Evolutionary conservation across 345 rosid species (phyloP).

Genomic region (Salix dunnii): DNA sequence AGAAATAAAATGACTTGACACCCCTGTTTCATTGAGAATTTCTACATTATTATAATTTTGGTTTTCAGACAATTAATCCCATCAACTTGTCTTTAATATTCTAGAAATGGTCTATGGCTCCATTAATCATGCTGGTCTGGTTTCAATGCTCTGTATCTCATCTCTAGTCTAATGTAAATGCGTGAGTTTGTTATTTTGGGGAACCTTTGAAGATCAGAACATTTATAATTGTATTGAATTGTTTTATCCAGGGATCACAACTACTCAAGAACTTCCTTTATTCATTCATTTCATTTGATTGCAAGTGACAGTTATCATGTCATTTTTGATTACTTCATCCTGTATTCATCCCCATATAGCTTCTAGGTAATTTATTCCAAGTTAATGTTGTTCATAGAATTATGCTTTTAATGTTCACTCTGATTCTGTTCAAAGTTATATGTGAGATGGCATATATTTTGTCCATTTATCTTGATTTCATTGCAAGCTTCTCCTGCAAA

Average conservation of each 20-base stretch:
- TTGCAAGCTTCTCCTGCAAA: not conserved
- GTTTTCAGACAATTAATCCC: not conserved
- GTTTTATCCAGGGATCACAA: not conserved
- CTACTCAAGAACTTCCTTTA: not conserved
- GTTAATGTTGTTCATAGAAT: not conserved
- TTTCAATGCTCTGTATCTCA: not conserved
- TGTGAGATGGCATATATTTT: not conserved
- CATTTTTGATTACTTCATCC: not conserved
- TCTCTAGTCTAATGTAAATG: not conserved
- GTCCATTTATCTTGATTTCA: slow-evolving; percentile 1
- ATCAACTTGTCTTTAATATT: not conserved
- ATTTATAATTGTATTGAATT: not conserved
- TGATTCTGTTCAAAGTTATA: not conserved
- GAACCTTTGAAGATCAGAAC: not conserved
- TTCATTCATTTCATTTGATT: not conserved
- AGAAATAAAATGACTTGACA: not conserved
- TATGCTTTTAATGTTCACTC: not conserved
- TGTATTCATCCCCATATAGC: not conserved
- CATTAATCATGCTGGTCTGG: not conserved
- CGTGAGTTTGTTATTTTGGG: not conserved
- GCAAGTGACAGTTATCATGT: not conserved
- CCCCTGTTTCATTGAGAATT: not conserved
- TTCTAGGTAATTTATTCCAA: not conserved
- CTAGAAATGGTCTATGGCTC: not conserved
- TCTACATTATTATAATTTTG: not conserved